Base-by-base conservation (phyloP, 371 early-diverging fungal genomes). In the Circinella minor region DNA sequence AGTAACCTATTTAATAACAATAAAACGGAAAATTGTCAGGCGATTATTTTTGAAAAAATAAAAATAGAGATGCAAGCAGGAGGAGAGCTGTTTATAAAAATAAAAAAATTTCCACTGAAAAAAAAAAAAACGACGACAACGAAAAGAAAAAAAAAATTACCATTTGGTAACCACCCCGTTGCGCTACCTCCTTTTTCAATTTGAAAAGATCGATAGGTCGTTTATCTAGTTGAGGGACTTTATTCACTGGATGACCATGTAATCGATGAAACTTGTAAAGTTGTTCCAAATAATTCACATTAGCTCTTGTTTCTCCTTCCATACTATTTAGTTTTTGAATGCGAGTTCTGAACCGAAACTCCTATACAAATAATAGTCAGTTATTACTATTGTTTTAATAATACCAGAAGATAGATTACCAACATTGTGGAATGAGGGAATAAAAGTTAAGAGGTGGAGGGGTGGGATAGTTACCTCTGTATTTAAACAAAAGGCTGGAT, bases 261-360 rank as follows among this genome's bases (percentile, higher is more conserved):
- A 94, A 90, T 18, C 89, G 83, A 74, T 98, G 98, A 76, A 92
- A 98, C 75, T 91, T 89, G 76, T 91, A 89, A 20, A 98, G 84
- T 79, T 95, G 94, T 70, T 97, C 96, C 59, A 94, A 82, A 76
- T 95, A 98, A 77, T 95, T 95, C 67, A 95, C 87, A 47, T 91
- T 92, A 20, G 92, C 86, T 55, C 98, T 86, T 7, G 95, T 94
- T 72, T 89, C 88, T 37, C 97, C 98, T 67, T 96, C 96, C 86
- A 98, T 92, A 36, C 91, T 89, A 79, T 95, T 97, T 36, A 98
- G 87, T 74, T 91, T 90, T 79, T 97, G 97, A 36, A 92, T 86
- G 43, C 98, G 88, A 36, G 98, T 95, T 57, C 87, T 83, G 81
- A 98, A 97, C 66, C 91, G 89, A 78, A 98, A 98, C 34, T 76